These are phyloP conservation scores for Lipomyces starkeyi DNA, from an alignment of 805 yeast genomes.

Conservation along the genomic window DNA sequence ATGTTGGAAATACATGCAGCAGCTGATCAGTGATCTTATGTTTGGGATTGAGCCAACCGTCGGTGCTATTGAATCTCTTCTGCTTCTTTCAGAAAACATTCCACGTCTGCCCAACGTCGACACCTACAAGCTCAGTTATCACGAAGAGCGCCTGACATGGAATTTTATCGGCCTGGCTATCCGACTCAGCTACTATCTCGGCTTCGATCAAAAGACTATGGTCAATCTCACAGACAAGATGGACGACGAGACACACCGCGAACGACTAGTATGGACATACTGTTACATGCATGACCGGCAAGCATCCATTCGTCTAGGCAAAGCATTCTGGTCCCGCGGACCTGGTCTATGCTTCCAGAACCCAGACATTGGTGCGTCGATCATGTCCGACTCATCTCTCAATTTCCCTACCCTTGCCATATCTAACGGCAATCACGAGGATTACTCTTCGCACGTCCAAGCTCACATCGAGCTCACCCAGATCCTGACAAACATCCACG, in stretches of 20 bases:
- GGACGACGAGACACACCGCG: constrained; percentile 37
- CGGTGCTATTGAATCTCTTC: constrained; percentile 39
- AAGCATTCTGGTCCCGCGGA: constrained; percentile 41
- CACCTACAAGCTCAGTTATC: constrained; percentile 11
- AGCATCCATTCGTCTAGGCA: constrained; percentile 39
- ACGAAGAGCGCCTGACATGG: constrained; percentile 39
- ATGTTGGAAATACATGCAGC: constrained; percentile 32
- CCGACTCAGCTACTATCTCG: constrained; percentile 37
- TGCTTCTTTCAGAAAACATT: constrained; percentile 40
- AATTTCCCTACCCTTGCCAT: constrained; percentile 39
- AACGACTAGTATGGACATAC: constrained; percentile 40
- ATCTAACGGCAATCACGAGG: constrained; percentile 27
- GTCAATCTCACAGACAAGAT: constrained; percentile 24
- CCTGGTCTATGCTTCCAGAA: constrained; percentile 39
- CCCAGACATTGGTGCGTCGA: constrained; percentile 26
- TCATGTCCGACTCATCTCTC: constrained; percentile 22
- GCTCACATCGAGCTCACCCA: constrained; percentile 40
- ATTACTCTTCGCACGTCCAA: constrained; percentile 36
- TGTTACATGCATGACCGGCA: constrained; percentile 41
- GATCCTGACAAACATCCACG: constrained; percentile 40
- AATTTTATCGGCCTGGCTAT: constrained; percentile 39
- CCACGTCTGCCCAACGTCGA: constrained; percentile 29
- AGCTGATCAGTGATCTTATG: constrained; percentile 20
- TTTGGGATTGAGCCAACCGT: constrained; percentile 36
- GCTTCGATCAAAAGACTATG: constrained; percentile 40